Conservation (phyloP, 2,329 filamentous ascomycete species). For the Hortaea werneckii region DNA sequence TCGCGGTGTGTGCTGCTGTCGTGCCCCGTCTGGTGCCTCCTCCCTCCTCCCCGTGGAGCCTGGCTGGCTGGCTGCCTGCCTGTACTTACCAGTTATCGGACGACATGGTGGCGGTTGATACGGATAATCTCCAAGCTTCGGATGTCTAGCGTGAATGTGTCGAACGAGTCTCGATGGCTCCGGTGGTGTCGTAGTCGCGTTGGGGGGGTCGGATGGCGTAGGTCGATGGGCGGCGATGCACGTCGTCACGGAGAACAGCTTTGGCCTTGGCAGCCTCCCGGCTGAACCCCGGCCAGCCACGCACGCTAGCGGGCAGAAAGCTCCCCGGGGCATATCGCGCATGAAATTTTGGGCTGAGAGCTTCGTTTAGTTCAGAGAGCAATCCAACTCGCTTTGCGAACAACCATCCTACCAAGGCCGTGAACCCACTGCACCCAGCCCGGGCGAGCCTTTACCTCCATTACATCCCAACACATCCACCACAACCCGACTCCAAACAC, state of each 20-base stretch:
- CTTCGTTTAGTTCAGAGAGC: not conserved
- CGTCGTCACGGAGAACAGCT: not conserved
- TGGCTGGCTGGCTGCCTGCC: not conserved
- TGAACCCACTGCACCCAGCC: slow-evolving; percentile 20
- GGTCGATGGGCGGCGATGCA: not conserved
- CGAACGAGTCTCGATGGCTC: no score
- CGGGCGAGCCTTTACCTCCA: slow-evolving; percentile 21
- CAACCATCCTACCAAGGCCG: slow-evolving; percentile 17
- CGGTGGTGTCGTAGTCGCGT: not conserved
- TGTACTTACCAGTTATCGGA: slow-evolving; percentile 62
- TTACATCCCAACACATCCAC: slow-evolving; percentile 1
- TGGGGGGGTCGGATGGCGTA: not conserved
- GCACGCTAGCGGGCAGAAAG: not conserved
- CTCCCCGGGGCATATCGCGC: no score
- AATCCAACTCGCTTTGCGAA: slow-evolving; percentile 2
- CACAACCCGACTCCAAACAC: slow-evolving; percentile 11
- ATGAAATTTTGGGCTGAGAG: not conserved
- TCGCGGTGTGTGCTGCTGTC: no score
- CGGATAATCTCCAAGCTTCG: not conserved
- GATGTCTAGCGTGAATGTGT: no score
- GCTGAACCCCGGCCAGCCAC: slow-evolving; percentile 1
- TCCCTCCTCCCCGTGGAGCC: not conserved
- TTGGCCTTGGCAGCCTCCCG: not conserved
- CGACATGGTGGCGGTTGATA: slow-evolving; percentile 50
- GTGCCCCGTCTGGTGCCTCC: no score